Percentiles rank a stretch among this genome's conserved stretches.
Conservation (phyloP, 257 asterid species). For the Catharanthus roseus region DNA sequence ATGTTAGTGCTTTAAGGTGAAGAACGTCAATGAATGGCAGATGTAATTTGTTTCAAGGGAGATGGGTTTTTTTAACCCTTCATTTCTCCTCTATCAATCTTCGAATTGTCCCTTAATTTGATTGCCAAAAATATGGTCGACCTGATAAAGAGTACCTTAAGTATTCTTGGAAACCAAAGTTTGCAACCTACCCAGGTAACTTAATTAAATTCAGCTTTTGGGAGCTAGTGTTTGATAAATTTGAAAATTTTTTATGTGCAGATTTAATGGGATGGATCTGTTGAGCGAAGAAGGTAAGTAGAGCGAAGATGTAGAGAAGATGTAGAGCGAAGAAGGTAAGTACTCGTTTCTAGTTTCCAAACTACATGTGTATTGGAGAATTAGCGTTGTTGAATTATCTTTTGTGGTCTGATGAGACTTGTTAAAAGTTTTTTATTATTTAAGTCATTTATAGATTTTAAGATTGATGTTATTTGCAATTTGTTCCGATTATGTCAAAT, state of each 20-base stretch:
- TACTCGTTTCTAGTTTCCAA: too few relatives aligned
- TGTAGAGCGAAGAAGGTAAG: constrained; percentile 59
- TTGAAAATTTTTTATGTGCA: background rate
- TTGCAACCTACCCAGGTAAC: constrained; percentile 51
- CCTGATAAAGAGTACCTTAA: constrained; percentile 44
- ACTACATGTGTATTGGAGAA: too few relatives aligned
- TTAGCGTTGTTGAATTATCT: too few relatives aligned
- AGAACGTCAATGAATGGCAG: constrained; percentile 11
- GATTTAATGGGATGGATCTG: constrained; percentile 39
- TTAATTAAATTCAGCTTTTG: too few relatives aligned
- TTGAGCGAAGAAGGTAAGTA: constrained; percentile 53
- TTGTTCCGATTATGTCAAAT: too few relatives aligned
- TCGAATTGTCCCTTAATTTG: constrained; percentile 45
- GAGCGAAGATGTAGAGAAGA: too few relatives aligned
- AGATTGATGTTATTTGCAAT: too few relatives aligned
- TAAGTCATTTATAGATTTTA: too few relatives aligned
- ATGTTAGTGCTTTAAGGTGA: background rate
- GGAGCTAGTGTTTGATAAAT: too few relatives aligned
- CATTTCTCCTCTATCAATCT: constrained; percentile 38
- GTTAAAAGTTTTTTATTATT: too few relatives aligned
- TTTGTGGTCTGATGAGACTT: too few relatives aligned
- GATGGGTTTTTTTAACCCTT: constrained; percentile 38
- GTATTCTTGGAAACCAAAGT: constrained; percentile 49
- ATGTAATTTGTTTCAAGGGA: constrained; percentile 50
- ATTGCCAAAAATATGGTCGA: constrained; percentile 53